Conservation (phyloP, 2,329 filamentous ascomycete genomes). For the Colletotrichum camelliae region DNA sequence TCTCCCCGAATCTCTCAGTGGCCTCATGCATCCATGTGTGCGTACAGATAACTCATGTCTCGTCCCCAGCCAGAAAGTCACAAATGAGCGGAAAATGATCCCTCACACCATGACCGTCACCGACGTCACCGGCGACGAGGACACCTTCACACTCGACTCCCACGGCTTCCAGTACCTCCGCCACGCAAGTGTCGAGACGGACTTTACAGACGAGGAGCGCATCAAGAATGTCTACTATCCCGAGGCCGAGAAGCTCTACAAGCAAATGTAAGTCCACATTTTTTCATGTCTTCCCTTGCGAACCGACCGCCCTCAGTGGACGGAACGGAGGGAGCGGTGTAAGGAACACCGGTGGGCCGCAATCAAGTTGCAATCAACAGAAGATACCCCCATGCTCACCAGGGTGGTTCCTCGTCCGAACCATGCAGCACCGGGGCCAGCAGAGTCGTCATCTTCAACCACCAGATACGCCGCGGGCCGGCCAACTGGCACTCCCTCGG, state of each 20-base stretch:
- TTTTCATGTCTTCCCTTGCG: background rate
- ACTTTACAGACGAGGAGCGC: conserved; percentile 57
- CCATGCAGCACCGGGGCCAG: conserved; percentile 30
- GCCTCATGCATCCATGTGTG: background rate
- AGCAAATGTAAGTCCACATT: conserved; percentile 22
- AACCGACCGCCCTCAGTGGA: background rate
- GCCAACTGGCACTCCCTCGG: conserved; percentile 66
- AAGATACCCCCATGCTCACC: conserved; percentile 14
- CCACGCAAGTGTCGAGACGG: conserved; percentile 58
- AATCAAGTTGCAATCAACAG: background rate
- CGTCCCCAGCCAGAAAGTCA: conserved; percentile 44
- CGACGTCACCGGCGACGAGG: conserved; percentile 68
- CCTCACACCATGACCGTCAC: conserved; percentile 55
- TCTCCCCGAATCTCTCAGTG: background rate
- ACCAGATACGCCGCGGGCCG: conserved; percentile 33
- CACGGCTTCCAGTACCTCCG: conserved; percentile 60
- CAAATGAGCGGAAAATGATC: conserved; percentile 74
- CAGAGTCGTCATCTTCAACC: conserved; percentile 33
- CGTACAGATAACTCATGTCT: background rate
- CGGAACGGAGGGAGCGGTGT: background rate
- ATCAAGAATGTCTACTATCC: conserved; percentile 45
- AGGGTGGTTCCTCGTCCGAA: background rate
- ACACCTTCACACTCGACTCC: conserved; percentile 65
- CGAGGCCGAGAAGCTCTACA: conserved; percentile 22
- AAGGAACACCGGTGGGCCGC: conserved; percentile 13